phyloP scores from a whole-genome alignment of 805 yeast genomes.

The Wickerhamiella azyma region DNA sequence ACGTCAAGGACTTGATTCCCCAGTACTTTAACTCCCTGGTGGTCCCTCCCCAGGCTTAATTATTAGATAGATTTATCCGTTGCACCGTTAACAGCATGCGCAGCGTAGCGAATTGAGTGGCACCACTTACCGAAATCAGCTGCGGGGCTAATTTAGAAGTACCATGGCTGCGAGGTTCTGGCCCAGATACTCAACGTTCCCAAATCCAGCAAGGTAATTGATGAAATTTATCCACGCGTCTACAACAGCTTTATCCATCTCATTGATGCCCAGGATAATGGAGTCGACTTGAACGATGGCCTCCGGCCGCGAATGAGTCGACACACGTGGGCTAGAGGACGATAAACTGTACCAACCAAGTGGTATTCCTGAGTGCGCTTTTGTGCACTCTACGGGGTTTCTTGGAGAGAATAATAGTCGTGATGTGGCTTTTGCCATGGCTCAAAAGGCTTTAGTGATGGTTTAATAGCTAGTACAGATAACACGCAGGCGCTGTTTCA shows the following conservation, averaged over 20 bases:
- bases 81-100: no score
- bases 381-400: constrained; percentile 89
- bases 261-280: constrained; percentile 88
- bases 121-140: constrained; percentile 62
- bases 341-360: constrained; percentile 55
- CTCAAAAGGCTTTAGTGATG: constrained; percentile 31
- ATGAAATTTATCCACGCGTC: constrained; percentile 56
- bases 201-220: constrained; percentile 33
- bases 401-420: constrained; percentile 82
- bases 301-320: no score
- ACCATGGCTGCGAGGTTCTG: constrained; percentile 30
- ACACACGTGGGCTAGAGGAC: constrained; percentile 80
- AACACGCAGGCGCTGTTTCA: neutral
- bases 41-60: neutral
- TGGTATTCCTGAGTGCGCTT: constrained; percentile 75
- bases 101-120: no score
- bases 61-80: neutral
- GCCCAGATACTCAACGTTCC: constrained; percentile 33
- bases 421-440: constrained; percentile 67
- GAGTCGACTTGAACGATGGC: constrained; percentile 41
- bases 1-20: constrained; percentile 22
- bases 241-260: constrained; percentile 81
- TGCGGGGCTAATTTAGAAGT: constrained; percentile 84
- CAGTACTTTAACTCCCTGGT: constrained; percentile 15
- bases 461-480: neutral